Percentiles rank a stretch among this genome's conserved stretches.
Conservation (phyloP, 805 yeast species). For the Clavispora fructus region DNA sequence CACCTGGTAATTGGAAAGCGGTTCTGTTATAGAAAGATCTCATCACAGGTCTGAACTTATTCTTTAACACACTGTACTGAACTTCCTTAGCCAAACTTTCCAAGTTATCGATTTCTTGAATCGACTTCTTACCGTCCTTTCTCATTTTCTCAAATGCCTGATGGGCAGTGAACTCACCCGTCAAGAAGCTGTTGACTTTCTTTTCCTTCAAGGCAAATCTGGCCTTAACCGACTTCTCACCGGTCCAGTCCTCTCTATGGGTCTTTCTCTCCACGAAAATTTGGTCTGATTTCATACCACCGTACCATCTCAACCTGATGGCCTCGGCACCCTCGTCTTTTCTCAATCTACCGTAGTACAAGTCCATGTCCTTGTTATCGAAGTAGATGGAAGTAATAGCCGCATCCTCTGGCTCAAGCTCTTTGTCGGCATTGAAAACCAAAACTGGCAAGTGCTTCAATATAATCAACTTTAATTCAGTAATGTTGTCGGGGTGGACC, state of each 20-base stretch:
- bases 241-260: constrained; percentile 99
- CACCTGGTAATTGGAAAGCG: constrained; percentile 98
- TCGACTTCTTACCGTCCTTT: constrained; percentile 83
- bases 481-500: constrained; percentile 98
- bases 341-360: constrained; percentile 89
- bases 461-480: constrained; percentile 88
- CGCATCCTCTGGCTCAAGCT: constrained; percentile 88
- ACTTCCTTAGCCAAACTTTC: constrained; percentile 91
- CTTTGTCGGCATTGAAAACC: constrained; percentile 94
- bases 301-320: constrained; percentile 97
- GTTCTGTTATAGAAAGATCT: constrained; percentile 97
- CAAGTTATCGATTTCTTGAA: constrained; percentile 82
- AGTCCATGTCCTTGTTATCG: constrained; percentile 83
- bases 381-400: constrained; percentile 97
- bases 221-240: constrained; percentile 98
- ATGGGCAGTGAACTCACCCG: constrained; percentile 78
- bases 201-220: constrained; percentile 90
- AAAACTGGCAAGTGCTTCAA: constrained; percentile 94
- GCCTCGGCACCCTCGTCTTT: constrained; percentile 99
- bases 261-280: constrained; percentile 96
- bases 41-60: constrained; percentile 86
- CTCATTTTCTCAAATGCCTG: constrained; percentile 91
- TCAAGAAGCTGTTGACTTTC: constrained; percentile 76
- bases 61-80: constrained; percentile 82
- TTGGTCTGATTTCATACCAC: constrained; percentile 91